A percentile compares a stretch with the other conserved stretches of the same genome.
Evolutionary conservation across 352 stramenopile species (phyloP).

Genomic region (Phytophthora kernoviae): DNA sequence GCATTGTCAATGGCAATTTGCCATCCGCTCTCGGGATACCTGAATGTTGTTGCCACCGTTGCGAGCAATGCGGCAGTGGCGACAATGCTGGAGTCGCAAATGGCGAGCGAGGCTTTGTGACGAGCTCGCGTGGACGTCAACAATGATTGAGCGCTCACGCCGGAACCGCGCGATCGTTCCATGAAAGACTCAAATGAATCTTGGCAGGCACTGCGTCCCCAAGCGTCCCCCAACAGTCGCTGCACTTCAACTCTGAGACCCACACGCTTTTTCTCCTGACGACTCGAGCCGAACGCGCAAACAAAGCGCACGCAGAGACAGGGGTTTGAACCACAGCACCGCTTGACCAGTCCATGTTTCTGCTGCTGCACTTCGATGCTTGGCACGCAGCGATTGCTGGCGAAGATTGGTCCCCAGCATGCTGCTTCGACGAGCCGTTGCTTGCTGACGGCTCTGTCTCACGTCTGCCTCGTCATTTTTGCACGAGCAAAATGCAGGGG

Average conservation of each 20-base stretch:
- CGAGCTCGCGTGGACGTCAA: background rate
- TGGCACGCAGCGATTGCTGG: background rate
- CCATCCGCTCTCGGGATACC: too few relatives aligned
- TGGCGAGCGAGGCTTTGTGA: too few relatives aligned
- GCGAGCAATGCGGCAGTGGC: too few relatives aligned
- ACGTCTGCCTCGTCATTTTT: slow-evolving; percentile 16
- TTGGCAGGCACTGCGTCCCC: slow-evolving; percentile 5
- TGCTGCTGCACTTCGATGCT: slow-evolving; percentile 28
- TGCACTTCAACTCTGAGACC: slow-evolving; percentile 1
- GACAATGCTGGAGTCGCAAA: too few relatives aligned
- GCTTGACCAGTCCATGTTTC: slow-evolving; percentile 13
- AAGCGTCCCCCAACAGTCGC: slow-evolving; percentile 5
- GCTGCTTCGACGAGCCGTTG: background rate
- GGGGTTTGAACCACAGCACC: slow-evolving; percentile 18
- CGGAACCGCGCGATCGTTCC: background rate
- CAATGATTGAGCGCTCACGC: background rate
- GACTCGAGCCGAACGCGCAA: slow-evolving; percentile 21
- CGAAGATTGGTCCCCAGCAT: slow-evolving; percentile 11
- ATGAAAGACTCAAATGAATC: background rate
- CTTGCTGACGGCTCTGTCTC: slow-evolving; percentile 21
- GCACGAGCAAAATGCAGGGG: background rate
- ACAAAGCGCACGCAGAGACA: slow-evolving; percentile 14
- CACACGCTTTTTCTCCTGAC: slow-evolving; percentile 26
- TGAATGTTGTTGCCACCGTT: too few relatives aligned
- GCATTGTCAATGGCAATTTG: too few relatives aligned